Evolutionary conservation across 2,329 filamentous ascomycete species (phyloP).

Genomic region (Ophiosphaerella korrae): DNA sequence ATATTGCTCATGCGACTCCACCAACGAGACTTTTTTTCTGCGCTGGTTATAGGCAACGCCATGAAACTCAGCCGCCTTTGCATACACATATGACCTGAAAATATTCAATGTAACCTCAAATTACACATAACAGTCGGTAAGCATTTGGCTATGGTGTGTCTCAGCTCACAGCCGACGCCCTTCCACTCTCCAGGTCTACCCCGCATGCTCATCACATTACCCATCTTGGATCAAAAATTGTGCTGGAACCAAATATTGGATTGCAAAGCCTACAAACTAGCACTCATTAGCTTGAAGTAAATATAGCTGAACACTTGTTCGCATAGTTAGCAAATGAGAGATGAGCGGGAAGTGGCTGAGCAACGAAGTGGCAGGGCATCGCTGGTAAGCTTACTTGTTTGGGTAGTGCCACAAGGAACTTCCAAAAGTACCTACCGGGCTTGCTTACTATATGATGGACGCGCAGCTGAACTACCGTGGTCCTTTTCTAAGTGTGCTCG

Average conservation of each 20-base stretch:
- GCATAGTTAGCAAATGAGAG: not conserved
- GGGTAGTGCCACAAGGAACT: not conserved
- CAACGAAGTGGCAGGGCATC: not conserved
- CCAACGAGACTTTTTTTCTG: no score
- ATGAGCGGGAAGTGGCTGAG: not conserved
- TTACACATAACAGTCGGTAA: no score
- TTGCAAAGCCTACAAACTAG: not conserved
- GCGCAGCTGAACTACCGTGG: not conserved
- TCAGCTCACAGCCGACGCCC: no score
- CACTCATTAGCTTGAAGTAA: not conserved
- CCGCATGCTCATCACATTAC: no score
- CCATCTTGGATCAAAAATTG: no score
- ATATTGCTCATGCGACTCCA: no score
- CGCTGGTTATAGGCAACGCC: no score
- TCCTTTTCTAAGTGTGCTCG: not conserved
- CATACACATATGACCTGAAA: no score
- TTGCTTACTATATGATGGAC: not conserved
- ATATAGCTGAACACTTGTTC: not conserved
- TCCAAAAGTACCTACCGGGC: not conserved
- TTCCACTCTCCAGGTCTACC: no score
- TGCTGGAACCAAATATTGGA: not conserved
- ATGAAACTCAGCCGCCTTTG: no score
- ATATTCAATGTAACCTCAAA: no score
- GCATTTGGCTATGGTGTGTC: no score
- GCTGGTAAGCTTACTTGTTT: not conserved